phyloP scores from a whole-genome alignment of 306 rosid genomes.

The Cicer chorassanicum region DNA sequence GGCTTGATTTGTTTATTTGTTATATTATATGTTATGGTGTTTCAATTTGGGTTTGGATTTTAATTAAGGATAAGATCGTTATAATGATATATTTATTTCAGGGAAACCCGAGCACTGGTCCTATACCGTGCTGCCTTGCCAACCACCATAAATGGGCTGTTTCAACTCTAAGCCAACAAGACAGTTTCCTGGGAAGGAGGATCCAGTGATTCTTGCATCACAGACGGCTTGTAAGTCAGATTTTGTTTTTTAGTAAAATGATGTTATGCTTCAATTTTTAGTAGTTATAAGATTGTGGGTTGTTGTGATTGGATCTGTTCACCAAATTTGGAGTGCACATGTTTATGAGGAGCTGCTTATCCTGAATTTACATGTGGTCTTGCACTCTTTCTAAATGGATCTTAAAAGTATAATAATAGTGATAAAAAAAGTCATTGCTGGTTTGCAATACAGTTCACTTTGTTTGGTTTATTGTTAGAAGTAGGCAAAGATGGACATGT shows the following conservation, averaged over 20 bases:
- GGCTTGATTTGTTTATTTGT: constrained; percentile 41
- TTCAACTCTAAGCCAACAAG: constrained; percentile 65
- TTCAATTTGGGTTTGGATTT: constrained; percentile 50
- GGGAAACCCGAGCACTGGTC: constrained; percentile 53
- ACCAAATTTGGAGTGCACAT: constrained; percentile 18
- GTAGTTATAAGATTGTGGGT: constrained; percentile 1
- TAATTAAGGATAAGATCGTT: constrained; percentile 59
- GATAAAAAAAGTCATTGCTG: neutral
- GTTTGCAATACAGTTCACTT: constrained; percentile 11
- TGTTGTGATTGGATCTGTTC: constrained; percentile 21
- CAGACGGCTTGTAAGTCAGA: constrained; percentile 87
- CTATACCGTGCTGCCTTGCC: constrained; percentile 47
- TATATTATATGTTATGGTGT: constrained; percentile 37
- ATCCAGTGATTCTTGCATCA: constrained; percentile 80
- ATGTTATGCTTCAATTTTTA: constrained; percentile 25
- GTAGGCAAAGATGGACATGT: constrained; percentile 3
- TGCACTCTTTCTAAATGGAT: constrained; percentile 31
- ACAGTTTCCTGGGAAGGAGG: constrained; percentile 78
- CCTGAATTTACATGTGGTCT: constrained; percentile 26
- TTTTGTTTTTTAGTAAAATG: neutral
- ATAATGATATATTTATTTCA: constrained; percentile 57
- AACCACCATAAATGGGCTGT: constrained; percentile 86
- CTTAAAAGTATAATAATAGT: constrained; percentile 15
- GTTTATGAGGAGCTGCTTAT: constrained; percentile 6
- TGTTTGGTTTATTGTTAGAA: constrained; percentile 19